Evolutionary conservation across 495 filamentous ascomycete species (phyloP).

Genomic region (Penicillium parvum): DNA sequence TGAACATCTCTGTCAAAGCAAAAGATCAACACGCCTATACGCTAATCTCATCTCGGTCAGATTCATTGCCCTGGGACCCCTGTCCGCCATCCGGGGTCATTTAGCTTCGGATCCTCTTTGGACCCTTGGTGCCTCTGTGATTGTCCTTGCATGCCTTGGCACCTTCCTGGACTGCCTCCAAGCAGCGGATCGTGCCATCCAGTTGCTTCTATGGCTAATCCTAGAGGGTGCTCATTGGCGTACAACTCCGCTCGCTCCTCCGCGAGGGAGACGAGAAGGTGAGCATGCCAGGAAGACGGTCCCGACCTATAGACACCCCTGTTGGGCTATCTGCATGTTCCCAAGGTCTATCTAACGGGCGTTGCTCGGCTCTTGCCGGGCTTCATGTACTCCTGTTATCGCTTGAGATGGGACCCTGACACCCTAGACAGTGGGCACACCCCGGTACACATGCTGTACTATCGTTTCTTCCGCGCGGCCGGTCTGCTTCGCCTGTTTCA

Average conservation of each 20-base stretch:
- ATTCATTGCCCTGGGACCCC: constrained; percentile 12
- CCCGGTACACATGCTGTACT: too few species aligned
- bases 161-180: constrained; percentile 6
- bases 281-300: constrained; percentile 6
- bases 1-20: constrained; percentile 6
- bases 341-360: constrained; percentile 16
- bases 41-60: background rate
- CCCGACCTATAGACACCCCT: constrained; percentile 10
- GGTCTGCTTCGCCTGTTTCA: background rate
- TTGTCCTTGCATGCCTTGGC: constrained; percentile 15
- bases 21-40: background rate
- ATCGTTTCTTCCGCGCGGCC: background rate
- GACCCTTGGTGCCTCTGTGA: constrained; percentile 8
- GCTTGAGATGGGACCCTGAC: constrained; percentile 1
- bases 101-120: too few species aligned
- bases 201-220: constrained; percentile 13
- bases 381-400: background rate
- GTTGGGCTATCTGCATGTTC: constrained; percentile 4
- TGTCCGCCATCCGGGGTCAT: constrained; percentile 1
- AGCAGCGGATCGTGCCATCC: constrained; percentile 4
- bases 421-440: background rate
- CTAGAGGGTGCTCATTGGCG: background rate
- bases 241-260: too few species aligned
- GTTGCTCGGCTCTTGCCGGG: constrained; percentile 8
- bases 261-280: background rate